Base-by-base conservation (phyloP, 257 asterid species). In the Marsdenia floribunda region DNA sequence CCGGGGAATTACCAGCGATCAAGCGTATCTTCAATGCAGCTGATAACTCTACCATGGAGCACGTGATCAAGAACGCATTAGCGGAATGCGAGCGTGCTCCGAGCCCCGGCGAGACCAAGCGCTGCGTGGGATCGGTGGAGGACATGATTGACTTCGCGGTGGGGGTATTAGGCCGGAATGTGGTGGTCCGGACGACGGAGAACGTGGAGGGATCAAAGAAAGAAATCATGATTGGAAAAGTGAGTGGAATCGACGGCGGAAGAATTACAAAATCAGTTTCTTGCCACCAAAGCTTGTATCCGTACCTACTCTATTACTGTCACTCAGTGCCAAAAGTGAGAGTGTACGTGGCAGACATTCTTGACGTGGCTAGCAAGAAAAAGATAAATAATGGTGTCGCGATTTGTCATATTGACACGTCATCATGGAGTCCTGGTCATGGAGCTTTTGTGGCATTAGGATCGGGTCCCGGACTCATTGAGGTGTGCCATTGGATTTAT, bases 401-500 rank as follows among this genome's bases (percentile, higher is more conserved):
- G 70, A 87, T 93, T 21, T 93, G 98, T 76, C 97, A 93, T 61
- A 14, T 93, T 8, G 95, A 93, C 80, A 93, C 98, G 35, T 84
- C 95, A 38, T 37, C 92, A 13, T 93, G 98, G 97, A 90, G 95
- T 64, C 87, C 93, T 26, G 70, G 76, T 67, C 97, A 93, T 49
- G 95, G 90, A 2, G 97, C 98, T 40, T 93, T 93, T 77, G 35
- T 84, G 78, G 93, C 96, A 1, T 68, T 93, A 67, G 97, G 98
- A 75, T 83, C 81, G 0, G 83, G 80, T 1, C 98, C 98, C 0
- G 98, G 97, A 3, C 79, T 55, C 37, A 90, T 93, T 57, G 97
- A 93, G 81, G 97, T 93, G 0, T 93, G 98, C 81, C 98, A 93
- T 73, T 93, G 98, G 98, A 91, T 91, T 44, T 93, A 88, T 80